phyloP scores from a whole-genome alignment of 2,329 filamentous ascomycete genomes.

The Phyllosticta ampelicida region DNA sequence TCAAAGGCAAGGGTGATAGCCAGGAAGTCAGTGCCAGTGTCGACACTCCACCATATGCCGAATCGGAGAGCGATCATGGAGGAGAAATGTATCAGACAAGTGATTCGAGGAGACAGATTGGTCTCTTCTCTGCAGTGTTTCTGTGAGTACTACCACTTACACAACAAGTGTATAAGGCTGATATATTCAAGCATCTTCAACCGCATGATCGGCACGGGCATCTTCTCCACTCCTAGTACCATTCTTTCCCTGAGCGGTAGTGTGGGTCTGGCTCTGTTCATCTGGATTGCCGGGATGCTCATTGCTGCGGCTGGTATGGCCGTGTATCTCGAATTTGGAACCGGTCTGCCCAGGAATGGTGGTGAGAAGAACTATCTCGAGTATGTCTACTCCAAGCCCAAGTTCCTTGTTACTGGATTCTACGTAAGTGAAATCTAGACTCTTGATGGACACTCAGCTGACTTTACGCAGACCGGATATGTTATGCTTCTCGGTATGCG shows the following conservation, averaged over 20 bases:
- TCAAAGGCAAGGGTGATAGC: conserved; percentile 3
- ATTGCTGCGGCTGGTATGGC: conserved; percentile 52
- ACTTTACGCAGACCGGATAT: conserved; percentile 34
- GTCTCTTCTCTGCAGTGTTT: conserved; percentile 9
- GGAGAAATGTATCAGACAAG: conserved; percentile 11
- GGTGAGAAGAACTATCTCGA: conserved; percentile 60
- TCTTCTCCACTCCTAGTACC: conserved; percentile 52
- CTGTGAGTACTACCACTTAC: conserved; percentile 3
- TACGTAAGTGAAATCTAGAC: conserved; percentile 27
- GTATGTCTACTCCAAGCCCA: conserved; percentile 50
- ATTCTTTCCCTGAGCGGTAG: conserved; percentile 49
- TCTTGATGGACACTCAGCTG: conserved; percentile 16
- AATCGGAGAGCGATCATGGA: conserved; percentile 6
- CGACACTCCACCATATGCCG: neutral
- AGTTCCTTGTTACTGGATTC: conserved; percentile 48
- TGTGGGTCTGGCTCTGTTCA: conserved; percentile 50
- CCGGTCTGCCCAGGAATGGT: conserved; percentile 52
- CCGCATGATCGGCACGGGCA: conserved; percentile 56
- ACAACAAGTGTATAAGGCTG: neutral
- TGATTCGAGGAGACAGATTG: conserved; percentile 10
- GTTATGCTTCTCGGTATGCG: conserved; percentile 42
- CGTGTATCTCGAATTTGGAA: conserved; percentile 58
- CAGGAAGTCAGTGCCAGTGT: neutral
- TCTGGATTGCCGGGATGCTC: conserved; percentile 53
- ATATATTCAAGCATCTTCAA: conserved; percentile 42